Percentiles rank a stretch among this genome's conserved stretches.
phyloP scores from a whole-genome alignment of 2,329 filamentous ascomycete species.

The Fusarium solani-melongenae region DNA sequence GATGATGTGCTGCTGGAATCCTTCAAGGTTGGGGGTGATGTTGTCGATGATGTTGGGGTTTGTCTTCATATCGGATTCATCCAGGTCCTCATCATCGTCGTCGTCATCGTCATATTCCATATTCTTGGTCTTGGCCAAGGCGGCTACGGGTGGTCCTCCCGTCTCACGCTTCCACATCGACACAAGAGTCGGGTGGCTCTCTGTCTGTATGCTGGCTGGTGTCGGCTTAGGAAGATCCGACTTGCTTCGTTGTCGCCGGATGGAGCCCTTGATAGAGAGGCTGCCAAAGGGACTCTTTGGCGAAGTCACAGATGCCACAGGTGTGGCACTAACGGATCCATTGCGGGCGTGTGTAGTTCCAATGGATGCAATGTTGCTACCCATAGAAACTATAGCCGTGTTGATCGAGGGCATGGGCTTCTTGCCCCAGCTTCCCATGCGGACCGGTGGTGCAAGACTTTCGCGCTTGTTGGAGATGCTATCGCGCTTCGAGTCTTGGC shows the following conservation, averaged over 20 bases:
- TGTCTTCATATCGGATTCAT: constrained; percentile 71
- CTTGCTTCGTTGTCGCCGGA: constrained; percentile 67
- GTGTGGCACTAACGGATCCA: constrained; percentile 68
- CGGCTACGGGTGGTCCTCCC: constrained; percentile 65
- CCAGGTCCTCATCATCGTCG: constrained; percentile 65
- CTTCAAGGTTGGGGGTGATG: constrained; percentile 77
- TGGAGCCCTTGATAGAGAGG: constrained; percentile 58
- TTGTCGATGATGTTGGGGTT: constrained; percentile 73
- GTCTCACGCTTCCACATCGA: constrained; percentile 61
- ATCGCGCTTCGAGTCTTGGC: constrained; percentile 44
- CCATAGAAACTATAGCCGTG: constrained; percentile 67
- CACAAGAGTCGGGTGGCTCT: constrained; percentile 58
- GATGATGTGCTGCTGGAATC: constrained; percentile 80
- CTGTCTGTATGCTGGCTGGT: constrained; percentile 39
- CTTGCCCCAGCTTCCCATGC: constrained; percentile 64
- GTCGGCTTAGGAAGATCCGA: constrained; percentile 60
- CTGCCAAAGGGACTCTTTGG: constrained; percentile 62
- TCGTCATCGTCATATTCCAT: constrained; percentile 60
- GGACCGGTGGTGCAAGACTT: constrained; percentile 63
- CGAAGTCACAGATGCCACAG: constrained; percentile 63
- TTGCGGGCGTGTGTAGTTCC: constrained; percentile 67
- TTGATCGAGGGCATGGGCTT: constrained; percentile 67
- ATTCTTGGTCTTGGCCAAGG: constrained; percentile 51
- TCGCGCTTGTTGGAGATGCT: constrained; percentile 56
- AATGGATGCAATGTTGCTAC: constrained; percentile 64